Conservation (phyloP, 1,284 basidiomycete genomes). For the Marasmius fiardii region DNA sequence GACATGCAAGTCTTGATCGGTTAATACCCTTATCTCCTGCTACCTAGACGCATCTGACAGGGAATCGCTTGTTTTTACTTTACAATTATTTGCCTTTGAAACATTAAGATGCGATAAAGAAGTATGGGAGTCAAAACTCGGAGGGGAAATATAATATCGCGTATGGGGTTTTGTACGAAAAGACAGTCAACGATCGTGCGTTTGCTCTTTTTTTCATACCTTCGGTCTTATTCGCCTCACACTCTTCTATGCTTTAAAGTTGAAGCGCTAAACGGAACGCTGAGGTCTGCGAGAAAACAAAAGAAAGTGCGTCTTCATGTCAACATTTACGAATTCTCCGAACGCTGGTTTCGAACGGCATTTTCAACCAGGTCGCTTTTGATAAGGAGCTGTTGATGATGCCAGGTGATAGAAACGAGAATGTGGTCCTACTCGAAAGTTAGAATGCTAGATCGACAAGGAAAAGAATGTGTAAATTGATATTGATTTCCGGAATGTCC, state of each 20-base stretch:
- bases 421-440: conserved; percentile 32
- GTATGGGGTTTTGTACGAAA: conserved; percentile 41
- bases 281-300: conserved; percentile 41
- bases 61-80: too few relatives aligned
- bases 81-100: too few relatives aligned
- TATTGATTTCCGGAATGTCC: too few relatives aligned
- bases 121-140: conserved; percentile 31
- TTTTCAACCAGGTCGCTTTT: conserved; percentile 34
- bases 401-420: conserved; percentile 42
- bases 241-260: conserved; percentile 22
- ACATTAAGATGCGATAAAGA: conserved; percentile 35
- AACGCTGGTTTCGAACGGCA: background rate
- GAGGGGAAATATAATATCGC: conserved; percentile 33
- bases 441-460: background rate
- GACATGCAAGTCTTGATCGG: too few relatives aligned
- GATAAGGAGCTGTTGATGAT: conserved; percentile 43
- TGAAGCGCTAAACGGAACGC: conserved; percentile 43
- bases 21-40: too few relatives aligned
- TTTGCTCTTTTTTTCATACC: conserved; percentile 3
- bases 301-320: conserved; percentile 31
- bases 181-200: conserved; percentile 41
- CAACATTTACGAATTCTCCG: background rate
- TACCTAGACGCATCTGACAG: too few relatives aligned
- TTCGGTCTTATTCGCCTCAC: background rate
- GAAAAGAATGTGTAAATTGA: too few relatives aligned